phyloP scores from a whole-genome alignment of 2,329 filamentous ascomycete species.

The Didymella pomorum region DNA sequence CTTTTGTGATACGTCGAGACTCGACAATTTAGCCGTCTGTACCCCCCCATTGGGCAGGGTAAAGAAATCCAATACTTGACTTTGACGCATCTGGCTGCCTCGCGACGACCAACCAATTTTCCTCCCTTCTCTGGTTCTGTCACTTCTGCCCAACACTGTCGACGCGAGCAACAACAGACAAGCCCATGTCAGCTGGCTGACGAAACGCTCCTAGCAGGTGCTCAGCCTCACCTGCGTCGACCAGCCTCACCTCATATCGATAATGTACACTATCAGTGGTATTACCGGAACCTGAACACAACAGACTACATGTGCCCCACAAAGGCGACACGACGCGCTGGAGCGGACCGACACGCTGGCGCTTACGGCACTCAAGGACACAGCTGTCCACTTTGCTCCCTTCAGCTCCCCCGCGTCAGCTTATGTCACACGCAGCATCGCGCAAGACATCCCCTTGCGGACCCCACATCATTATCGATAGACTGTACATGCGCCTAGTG shows the following conservation, averaged over 20 bases:
- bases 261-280: constrained; percentile 9
- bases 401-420: constrained; percentile 19
- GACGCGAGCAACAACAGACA: background rate
- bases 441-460: constrained; percentile 3
- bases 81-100: constrained; percentile 4
- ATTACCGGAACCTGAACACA: constrained; percentile 14
- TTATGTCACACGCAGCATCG: constrained; percentile 1
- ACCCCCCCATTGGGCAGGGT: constrained; percentile 8
- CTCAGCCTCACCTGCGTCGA: constrained; percentile 3
- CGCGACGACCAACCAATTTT: background rate
- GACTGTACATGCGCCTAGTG: constrained; percentile 16
- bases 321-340: constrained; percentile 5
- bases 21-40: constrained; percentile 2
- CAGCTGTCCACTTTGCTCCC: background rate
- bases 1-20: constrained; percentile 20
- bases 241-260: background rate
- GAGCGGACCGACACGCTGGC: constrained; percentile 19
- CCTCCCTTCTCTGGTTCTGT: constrained; percentile 1
- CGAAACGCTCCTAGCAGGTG: background rate
- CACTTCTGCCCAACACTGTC: background rate
- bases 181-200: background rate
- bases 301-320: constrained; percentile 2
- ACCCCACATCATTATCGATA: constrained; percentile 16
- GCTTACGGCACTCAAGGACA: constrained; percentile 12
- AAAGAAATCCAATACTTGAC: constrained; percentile 16